Base-by-base conservation (phyloP, 2,329 filamentous ascomycete genomes). In the Coniosporium tulheliwenetii region DNA sequence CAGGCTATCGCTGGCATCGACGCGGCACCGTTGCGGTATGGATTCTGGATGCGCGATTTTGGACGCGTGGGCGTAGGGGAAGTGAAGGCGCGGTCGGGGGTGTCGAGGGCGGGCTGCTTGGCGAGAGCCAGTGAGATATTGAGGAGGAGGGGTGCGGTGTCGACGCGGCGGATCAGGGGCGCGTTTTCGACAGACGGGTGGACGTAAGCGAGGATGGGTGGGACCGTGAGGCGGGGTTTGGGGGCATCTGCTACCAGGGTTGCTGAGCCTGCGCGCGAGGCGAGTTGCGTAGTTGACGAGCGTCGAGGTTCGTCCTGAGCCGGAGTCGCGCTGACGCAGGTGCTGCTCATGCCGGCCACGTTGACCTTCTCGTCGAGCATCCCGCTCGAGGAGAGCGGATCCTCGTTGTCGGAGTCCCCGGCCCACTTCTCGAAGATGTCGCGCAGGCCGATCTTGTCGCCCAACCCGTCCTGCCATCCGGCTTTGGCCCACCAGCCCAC, bases 401-500 rank as follows among this genome's bases (percentile, higher is more conserved):
- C 50, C 37, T 49, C 44, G 41, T 52, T 46, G 35, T 54, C 50
- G 3, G 48, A 48, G 7, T 56, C 56, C 19, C 47, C 45, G 10
- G 41, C 40, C 13, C 57, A 56, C 43, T 55, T 65, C 10, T 71
- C 67, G 39, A 91, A 67, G 3, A 89, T 72, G 36, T 79, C 69
- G 39, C 73, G 65, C 40, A 94, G 64, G 1, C 78, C 74, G 7
- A 96, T 69, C 59, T 93, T 95, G 39, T 81, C 75, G 1, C 74
- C 75, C 2, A 95, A 66, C 0, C 85, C 83, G 2, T 73, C 68
- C 59, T 96, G 87, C 91, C 91, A 98, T 41, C 79, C 78, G 1
- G 89, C 78, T 58, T 96, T 96, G 30, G 87, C 85, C 86, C 87
- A 94, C 82, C 85, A 94, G 5, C 87, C 86, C 12, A 96, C 68